Percentiles rank a stretch among this genome's conserved stretches.
phyloP scores from a whole-genome alignment of 139 green algal genomes.

The Ettlia oleoabundans region DNA sequence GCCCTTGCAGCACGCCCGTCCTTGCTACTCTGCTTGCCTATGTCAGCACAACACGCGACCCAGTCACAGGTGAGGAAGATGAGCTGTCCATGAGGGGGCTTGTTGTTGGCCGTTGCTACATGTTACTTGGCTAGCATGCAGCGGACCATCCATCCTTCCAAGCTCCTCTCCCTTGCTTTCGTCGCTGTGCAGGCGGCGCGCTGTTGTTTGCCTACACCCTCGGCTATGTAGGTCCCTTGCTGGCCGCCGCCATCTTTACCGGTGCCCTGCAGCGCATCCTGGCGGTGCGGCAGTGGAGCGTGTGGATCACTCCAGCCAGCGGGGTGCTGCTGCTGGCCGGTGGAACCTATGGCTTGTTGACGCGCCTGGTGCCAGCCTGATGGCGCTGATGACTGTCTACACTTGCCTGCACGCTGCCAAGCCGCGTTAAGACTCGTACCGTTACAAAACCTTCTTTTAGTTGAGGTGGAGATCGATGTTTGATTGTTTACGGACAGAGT shows the following conservation, averaged over 20 bases:
- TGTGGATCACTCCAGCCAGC: slow-evolving; percentile 89
- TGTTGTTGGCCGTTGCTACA: no score
- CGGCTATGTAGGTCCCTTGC: slow-evolving; percentile 93
- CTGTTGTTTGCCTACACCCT: slow-evolving; percentile 92
- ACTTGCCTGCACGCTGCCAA: background rate
- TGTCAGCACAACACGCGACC: slow-evolving; percentile 74
- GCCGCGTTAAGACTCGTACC: background rate
- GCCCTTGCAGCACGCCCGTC: slow-evolving; percentile 95
- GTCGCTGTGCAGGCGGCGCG: slow-evolving; percentile 63
- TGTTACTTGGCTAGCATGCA: background rate
- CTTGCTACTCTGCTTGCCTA: slow-evolving; percentile 95
- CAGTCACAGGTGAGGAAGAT: slow-evolving; percentile 33
- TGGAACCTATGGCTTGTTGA: slow-evolving; percentile 87
- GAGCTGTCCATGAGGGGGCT: background rate
- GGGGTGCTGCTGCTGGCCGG: slow-evolving; percentile 85
- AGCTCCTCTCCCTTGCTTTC: no score
- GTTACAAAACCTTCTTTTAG: no score
- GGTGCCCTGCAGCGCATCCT: slow-evolving; percentile 81
- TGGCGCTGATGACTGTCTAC: background rate
- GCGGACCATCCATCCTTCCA: no score
- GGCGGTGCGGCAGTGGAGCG: slow-evolving; percentile 75
- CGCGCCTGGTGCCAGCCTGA: slow-evolving; percentile 52
- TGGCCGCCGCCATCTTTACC: slow-evolving; percentile 88
- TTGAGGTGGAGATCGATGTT: no score
- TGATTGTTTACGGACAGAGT: no score